A percentile compares a stretch with the other conserved stretches of the same genome.
Conservation (phyloP, 352 stramenopile genomes). For the Globisporangium barbulae region DNA sequence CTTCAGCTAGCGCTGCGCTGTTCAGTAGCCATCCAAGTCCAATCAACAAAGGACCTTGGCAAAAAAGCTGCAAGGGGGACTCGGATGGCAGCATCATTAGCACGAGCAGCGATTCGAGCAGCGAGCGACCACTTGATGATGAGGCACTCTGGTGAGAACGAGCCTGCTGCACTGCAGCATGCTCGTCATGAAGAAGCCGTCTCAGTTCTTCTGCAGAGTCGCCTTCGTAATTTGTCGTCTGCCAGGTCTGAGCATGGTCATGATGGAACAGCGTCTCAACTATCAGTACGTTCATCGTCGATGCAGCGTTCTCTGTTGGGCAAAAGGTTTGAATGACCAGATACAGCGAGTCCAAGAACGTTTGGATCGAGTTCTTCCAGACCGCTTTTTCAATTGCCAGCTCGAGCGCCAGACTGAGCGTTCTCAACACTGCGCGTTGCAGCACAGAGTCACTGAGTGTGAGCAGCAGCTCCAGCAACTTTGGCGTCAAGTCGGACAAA, state of each 20-base stretch:
- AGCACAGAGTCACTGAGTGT: neutral
- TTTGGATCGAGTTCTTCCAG: conserved; percentile 13
- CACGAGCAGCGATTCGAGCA: conserved; percentile 10
- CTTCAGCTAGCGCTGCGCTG: neutral
- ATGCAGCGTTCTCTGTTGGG: neutral
- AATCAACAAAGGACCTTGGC: conserved; percentile 7
- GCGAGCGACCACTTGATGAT: conserved; percentile 4
- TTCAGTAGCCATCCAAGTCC: conserved; percentile 16
- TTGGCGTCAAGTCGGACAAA: conserved; percentile 6
- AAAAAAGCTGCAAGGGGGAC: conserved; percentile 7
- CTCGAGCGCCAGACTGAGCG: conserved; percentile 13
- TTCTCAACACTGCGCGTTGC: neutral
- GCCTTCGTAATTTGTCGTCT: neutral
- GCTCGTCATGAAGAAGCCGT: conserved; percentile 12
- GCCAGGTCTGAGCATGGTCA: neutral
- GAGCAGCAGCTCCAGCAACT: conserved; percentile 2
- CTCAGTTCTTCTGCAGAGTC: neutral
- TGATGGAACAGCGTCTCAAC: conserved; percentile 6
- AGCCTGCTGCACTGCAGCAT: neutral
- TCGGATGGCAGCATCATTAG: conserved; percentile 8
- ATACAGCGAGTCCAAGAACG: conserved; percentile 16
- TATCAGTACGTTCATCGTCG: conserved; percentile 14
- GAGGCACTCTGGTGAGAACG: neutral
- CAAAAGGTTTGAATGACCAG: conserved; percentile 9
- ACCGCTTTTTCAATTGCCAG: conserved; percentile 14